Evolutionary conservation across 2,329 filamentous ascomycete genomes (phyloP), one percentile per base, ranked within the genome.

Genomic region (Hymenoscyphus salicellus): DNA sequence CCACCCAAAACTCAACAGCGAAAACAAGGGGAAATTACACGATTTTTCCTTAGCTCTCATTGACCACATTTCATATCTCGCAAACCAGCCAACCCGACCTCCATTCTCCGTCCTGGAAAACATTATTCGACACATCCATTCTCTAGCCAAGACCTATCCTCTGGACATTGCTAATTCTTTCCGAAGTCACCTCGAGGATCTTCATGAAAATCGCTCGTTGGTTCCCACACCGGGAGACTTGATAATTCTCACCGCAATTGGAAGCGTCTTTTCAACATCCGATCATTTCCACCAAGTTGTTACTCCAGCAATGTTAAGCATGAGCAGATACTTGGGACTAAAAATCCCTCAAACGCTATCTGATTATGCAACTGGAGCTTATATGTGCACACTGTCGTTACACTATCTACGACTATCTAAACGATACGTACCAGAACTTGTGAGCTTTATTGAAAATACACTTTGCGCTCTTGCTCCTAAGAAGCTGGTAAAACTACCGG

Each of bases 281-380:
- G 95, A 99, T 77, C 93, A 98, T 78, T 99, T 98, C 78, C 95
- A 99, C 73, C 90, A 95, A 72, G 92, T 98, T 41, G 90, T 92
- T 49, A 99, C 95, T 1, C 95, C 95, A 1, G 90, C 94, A 0
- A 90, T 92, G 78, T 86, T 97, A 5, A 85, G 89, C n/a, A 91
- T 98, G 77, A 86, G 85, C 14, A 87, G 92, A 62, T 97, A 91
- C 77, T 83, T 99, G 30, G 92, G 90, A 1, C 87, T 97, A 71
- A 92, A 88, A 63, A 82, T 89, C 0, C 87, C 92, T 0, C 81
- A 85, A 55, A 81, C 79, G 7, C 77, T 92, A 3, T 79, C 83
- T 7, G 90, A 95, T 70, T 85, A 91, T 66, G 84, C 86, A 3
- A 88, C 83, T 2, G 95, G 95, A 11, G 85, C 88, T 8, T 97